Evolutionary conservation across 495 filamentous ascomycete species (phyloP).

Genomic region (Bombardia bombarda): DNA sequence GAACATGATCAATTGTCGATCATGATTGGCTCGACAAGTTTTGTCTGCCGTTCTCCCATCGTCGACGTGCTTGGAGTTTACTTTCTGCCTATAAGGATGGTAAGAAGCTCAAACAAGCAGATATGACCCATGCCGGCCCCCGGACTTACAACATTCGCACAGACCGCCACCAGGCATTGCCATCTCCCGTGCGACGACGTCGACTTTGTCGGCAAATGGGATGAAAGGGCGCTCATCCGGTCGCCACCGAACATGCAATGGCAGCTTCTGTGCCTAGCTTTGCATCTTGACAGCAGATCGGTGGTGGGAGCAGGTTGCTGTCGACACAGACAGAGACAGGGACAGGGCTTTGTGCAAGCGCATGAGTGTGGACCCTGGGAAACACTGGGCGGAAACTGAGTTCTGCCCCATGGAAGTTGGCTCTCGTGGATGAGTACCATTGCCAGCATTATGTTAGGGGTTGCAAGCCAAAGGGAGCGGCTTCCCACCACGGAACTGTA

Average conservation of each 20-base stretch:
- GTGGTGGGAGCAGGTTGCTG: neutral
- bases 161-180: neutral
- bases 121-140: neutral
- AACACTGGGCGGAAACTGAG: neutral
- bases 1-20: neutral
- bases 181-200: neutral
- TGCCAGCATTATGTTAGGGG: too few species aligned
- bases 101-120: constrained; percentile 9
- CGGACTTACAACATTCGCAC: neutral
- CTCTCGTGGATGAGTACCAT: neutral
- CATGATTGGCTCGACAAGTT: too few species aligned
- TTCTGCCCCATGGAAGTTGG: neutral
- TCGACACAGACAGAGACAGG: too few species aligned
- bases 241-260: neutral
- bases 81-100: constrained; percentile 9
- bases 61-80: neutral
- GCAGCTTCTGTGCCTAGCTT: too few species aligned
- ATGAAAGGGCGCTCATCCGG: neutral
- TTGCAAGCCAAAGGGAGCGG: too few species aligned
- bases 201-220: neutral
- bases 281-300: neutral
- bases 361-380: neutral
- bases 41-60: neutral
- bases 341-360: neutral
- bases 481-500: too few species aligned